Evolutionary conservation across 164 flowering plant species (phyloP).

Genomic region (Annona squamosa): DNA sequence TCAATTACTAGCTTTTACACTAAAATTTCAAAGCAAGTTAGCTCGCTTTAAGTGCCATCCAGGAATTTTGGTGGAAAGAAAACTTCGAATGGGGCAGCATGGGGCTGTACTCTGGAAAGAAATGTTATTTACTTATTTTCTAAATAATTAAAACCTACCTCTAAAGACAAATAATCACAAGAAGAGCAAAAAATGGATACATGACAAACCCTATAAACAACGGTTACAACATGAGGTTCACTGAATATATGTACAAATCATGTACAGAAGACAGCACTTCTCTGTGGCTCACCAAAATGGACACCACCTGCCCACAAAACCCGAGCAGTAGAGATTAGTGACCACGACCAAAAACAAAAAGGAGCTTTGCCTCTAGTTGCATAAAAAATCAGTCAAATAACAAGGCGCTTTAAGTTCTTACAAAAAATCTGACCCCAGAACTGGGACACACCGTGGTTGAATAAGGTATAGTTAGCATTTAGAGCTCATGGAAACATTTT

Average conservation of each 20-base stretch:
- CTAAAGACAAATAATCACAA: background rate
- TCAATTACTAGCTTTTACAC: too few species aligned
- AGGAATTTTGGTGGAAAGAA: too few species aligned
- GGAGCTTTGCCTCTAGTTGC: background rate
- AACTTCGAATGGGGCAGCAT: too few species aligned
- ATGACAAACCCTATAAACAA: background rate
- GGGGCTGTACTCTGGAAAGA: too few species aligned
- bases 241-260: slow-evolving; percentile 6
- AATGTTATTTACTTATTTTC: background rate
- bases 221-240: background rate
- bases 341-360: background rate
- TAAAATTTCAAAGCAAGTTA: too few species aligned
- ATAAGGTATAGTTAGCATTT: too few species aligned
- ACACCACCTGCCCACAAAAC: slow-evolving; percentile 72
- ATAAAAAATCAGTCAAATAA: background rate
- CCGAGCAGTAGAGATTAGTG: background rate
- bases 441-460: too few species aligned
- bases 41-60: too few species aligned
- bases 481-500: too few species aligned
- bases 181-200: background rate
- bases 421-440: background rate
- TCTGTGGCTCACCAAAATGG: slow-evolving; percentile 63
- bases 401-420: too few species aligned
- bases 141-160: background rate
- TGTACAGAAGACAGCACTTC: slow-evolving; percentile 4